A percentile compares a stretch with the other conserved stretches of the same genome.
Conservation (phyloP, 2,329 filamentous ascomycete genomes). For the Biscogniauxia sp. region DNA sequence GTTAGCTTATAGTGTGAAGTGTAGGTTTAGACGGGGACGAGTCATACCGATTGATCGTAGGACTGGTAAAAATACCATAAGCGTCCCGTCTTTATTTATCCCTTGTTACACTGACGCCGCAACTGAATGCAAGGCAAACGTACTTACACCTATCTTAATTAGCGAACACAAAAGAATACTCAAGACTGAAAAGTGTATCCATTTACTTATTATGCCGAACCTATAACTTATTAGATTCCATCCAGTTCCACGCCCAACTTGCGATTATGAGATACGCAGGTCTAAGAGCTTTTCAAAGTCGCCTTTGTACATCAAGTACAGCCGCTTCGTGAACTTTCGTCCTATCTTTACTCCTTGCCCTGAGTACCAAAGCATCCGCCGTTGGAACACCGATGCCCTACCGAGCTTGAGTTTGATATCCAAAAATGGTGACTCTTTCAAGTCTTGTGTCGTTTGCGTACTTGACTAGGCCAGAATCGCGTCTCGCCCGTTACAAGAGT, state of each 20-base stretch:
- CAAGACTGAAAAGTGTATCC: no score
- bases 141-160: no score
- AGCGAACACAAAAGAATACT: no score
- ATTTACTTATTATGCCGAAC: no score
- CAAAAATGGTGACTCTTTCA: conserved; percentile 20
- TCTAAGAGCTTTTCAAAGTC: conserved; percentile 15
- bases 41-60: not conserved
- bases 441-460: conserved; percentile 24
- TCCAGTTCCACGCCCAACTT: not conserved
- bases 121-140: no score
- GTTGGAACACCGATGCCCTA: conserved; percentile 32
- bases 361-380: conserved; percentile 33
- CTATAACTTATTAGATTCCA: no score
- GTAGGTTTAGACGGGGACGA: not conserved
- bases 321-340: conserved; percentile 31
- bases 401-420: conserved; percentile 32
- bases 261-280: not conserved
- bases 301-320: conserved; percentile 32
- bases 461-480: conserved; percentile 25
- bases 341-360: conserved; percentile 31
- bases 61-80: not conserved
- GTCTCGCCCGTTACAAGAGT: conserved; percentile 9
- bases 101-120: not conserved
- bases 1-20: not conserved
- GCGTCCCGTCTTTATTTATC: not conserved